Evolutionary conservation across 2,329 filamentous ascomycete genomes (phyloP).

Genomic region (Elsinoe perseae): DNA sequence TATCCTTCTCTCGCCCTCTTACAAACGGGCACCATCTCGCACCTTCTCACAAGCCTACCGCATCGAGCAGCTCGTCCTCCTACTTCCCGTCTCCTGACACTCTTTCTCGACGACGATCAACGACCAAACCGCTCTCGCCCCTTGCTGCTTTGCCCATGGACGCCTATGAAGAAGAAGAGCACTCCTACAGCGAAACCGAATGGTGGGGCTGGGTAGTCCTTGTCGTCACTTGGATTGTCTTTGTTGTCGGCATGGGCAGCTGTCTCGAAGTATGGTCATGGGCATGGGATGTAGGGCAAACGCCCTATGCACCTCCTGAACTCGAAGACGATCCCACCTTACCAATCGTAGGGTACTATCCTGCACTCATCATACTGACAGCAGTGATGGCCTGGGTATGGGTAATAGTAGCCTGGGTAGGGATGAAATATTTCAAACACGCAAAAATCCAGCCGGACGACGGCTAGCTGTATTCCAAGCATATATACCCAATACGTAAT

Average conservation of each 20-base stretch:
- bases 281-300: constrained; percentile 98
- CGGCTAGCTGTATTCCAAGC: background rate
- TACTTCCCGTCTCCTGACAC: constrained; percentile 25
- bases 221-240: constrained; percentile 85
- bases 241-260: constrained; percentile 93
- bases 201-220: constrained; percentile 98
- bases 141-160: constrained; percentile 22
- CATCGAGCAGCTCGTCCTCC: constrained; percentile 22
- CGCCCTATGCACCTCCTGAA: constrained; percentile 89
- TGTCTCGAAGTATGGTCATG: constrained; percentile 94
- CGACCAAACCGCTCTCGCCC: constrained; percentile 19
- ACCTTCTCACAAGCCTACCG: constrained; percentile 19
- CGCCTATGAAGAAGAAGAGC: constrained; percentile 45
- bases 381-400: constrained; percentile 98
- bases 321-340: constrained; percentile 90
- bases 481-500: constrained; percentile 5
- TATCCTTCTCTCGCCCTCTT: constrained; percentile 50
- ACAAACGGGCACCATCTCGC: constrained; percentile 15
- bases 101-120: constrained; percentile 19
- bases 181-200: constrained; percentile 91
- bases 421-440: constrained; percentile 99
- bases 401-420: constrained; percentile 95
- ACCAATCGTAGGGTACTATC: constrained; percentile 95
- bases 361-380: constrained; percentile 84
- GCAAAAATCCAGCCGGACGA: constrained; percentile 74